Percentiles rank a stretch among this genome's conserved stretches.
phyloP scores from a whole-genome alignment of 305 asterid genomes.

The Solanum hybrid region DNA sequence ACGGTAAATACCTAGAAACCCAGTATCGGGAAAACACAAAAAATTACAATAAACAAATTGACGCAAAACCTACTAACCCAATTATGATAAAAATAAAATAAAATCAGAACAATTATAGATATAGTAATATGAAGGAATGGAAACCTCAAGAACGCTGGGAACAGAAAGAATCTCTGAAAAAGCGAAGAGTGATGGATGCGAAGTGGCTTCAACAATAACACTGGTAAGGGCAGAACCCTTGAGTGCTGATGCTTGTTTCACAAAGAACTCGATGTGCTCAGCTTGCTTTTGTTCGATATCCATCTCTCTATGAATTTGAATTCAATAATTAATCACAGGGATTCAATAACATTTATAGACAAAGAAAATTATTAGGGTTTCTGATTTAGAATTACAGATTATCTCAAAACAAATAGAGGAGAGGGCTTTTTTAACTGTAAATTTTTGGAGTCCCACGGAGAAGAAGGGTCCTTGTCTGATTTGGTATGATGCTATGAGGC shows the following conservation, averaged over 20 bases:
- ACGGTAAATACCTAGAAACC: background rate
- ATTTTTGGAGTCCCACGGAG: background rate
- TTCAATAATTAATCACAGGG: background rate
- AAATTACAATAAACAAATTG: background rate
- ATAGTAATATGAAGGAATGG: background rate
- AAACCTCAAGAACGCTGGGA: conserved; percentile 59
- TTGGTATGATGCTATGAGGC: background rate
- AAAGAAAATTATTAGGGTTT: background rate
- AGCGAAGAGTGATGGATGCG: conserved; percentile 94
- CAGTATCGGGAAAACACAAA: background rate
- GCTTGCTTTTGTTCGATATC: conserved; percentile 87
- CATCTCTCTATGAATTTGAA: conserved; percentile 30
- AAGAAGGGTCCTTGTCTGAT: background rate
- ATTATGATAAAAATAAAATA: background rate
- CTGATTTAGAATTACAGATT: background rate
- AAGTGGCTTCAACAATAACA: conserved; percentile 80
- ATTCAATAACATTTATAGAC: background rate
- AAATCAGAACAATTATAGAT: background rate
- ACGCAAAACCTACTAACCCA: background rate
- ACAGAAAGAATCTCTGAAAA: conserved; percentile 88
- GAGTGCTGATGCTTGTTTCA: conserved; percentile 54
- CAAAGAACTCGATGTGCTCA: conserved; percentile 74
- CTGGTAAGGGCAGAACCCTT: conserved; percentile 50
- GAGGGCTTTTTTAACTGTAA: background rate
- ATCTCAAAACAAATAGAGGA: background rate